Conservation (phyloP, 352 stramenopile species). For the Phytophthora citricola region DNA sequence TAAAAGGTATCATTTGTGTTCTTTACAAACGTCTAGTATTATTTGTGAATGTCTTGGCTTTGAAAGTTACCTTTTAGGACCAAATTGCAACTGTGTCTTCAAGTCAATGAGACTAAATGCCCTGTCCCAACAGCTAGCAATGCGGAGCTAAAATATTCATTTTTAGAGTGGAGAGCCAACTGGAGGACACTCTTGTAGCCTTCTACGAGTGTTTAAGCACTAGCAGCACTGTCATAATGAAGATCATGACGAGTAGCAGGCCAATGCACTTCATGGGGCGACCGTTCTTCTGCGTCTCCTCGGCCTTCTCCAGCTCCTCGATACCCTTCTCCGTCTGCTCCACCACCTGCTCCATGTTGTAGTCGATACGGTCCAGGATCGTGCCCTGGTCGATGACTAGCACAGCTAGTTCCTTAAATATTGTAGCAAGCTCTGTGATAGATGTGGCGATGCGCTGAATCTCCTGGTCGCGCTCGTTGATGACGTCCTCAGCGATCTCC, state of each 20-base stretch:
- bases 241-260: constrained; percentile 93
- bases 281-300: constrained; percentile 98
- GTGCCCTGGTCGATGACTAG: constrained; percentile 99
- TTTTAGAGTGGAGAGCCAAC: neutral
- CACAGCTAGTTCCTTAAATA: constrained; percentile 99
- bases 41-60: too few species aligned
- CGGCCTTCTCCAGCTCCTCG: constrained; percentile 98
- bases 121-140: too few species aligned
- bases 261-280: constrained; percentile 96
- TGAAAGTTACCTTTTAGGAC: too few species aligned
- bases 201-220: constrained; percentile 92
- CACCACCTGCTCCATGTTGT: constrained; percentile 99
- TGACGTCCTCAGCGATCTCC: constrained; percentile 95
- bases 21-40: too few species aligned
- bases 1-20: constrained; percentile 7
- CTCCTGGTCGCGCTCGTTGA: constrained; percentile 96
- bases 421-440: constrained; percentile 98
- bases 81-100: too few species aligned
- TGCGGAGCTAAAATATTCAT: constrained; percentile 3
- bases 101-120: too few species aligned
- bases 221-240: constrained; percentile 93
- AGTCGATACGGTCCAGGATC: constrained; percentile 99
- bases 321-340: constrained; percentile 99
- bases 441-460: constrained; percentile 98
- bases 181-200: constrained; percentile 4